Percentiles rank a stretch among this genome's conserved stretches.
These are phyloP conservation scores for Nymphaea colorata DNA, from an alignment of 164 flowering plant genomes.

Conservation along the genomic window DNA sequence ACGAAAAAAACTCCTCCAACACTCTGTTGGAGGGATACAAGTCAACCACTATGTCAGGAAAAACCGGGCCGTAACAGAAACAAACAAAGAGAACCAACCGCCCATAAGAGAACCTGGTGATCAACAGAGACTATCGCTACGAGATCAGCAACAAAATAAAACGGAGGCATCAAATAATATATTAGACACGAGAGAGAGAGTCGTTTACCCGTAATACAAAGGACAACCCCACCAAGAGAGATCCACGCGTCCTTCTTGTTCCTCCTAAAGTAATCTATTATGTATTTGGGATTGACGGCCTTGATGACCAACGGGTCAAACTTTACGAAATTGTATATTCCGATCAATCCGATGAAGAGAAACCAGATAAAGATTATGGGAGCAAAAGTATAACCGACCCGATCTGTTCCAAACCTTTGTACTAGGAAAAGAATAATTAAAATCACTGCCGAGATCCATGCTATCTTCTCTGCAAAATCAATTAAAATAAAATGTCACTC, in stretches of 20 bases:
- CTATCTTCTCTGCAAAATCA: not conserved
- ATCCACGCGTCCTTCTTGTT: constrained; percentile 12
- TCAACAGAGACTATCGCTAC: too few relatives aligned
- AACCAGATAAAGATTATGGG: constrained; percentile 19
- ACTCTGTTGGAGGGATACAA: too few relatives aligned
- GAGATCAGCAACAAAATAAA: too few relatives aligned
- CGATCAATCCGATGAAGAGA: constrained; percentile 10
- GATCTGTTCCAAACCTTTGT: constrained; percentile 18
- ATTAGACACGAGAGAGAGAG: not conserved
- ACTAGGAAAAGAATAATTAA: constrained; percentile 7
- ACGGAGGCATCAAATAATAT: too few relatives aligned
- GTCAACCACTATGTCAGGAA: too few relatives aligned
- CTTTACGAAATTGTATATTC: constrained; percentile 13
- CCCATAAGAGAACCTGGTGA: too few relatives aligned
- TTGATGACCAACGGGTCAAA: constrained; percentile 13
- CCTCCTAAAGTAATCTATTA: constrained; percentile 9
- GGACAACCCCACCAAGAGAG: constrained; percentile 18
- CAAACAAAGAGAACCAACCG: too few relatives aligned
- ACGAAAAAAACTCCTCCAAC: too few relatives aligned
- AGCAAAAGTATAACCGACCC: constrained; percentile 16
- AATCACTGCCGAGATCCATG: constrained; percentile 12
- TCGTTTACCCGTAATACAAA: constrained; percentile 9
- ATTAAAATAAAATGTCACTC: too few relatives aligned
- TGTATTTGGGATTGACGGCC: constrained; percentile 15
- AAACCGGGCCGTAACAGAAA: too few relatives aligned